Conservation (phyloP, 1,284 basidiomycete species). For the Apiotrichum sp. region DNA sequence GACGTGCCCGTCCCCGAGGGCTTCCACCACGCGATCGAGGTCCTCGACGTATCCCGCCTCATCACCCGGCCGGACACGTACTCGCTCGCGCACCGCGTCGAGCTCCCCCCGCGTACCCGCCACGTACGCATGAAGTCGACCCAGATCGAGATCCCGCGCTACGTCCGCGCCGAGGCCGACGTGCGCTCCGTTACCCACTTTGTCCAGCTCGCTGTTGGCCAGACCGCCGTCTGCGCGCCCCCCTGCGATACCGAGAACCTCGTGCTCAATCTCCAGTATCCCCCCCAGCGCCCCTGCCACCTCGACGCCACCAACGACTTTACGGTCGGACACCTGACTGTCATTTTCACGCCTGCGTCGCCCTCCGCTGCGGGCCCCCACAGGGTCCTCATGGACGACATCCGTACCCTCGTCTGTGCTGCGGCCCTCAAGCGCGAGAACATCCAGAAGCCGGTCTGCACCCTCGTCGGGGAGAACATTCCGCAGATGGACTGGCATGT, state of each 20-base stretch:
- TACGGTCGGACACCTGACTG: background rate
- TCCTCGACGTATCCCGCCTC: background rate
- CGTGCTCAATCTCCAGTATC: background rate
- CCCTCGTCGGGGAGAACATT: background rate
- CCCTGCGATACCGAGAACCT: background rate
- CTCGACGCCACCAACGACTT: background rate
- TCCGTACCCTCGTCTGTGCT: background rate
- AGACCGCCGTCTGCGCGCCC: background rate
- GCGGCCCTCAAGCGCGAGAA: background rate
- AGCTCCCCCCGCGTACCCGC: background rate
- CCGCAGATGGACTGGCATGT: too few species aligned
- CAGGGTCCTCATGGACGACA: background rate
- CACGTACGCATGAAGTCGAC: background rate
- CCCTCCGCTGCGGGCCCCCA: background rate
- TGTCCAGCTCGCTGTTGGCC: background rate
- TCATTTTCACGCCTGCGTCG: background rate
- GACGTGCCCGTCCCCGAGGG: background rate
- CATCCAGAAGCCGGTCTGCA: background rate
- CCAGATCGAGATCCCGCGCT: background rate
- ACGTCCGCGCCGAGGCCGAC: background rate
- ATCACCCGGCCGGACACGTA: background rate
- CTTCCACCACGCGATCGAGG: background rate
- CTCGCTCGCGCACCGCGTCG: background rate
- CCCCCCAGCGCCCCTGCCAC: constrained; percentile 1
- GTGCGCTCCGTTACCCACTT: background rate